Evolutionary conservation across 108 stramenopile species (phyloP).

Genomic region (Fragilariopsis cylindrus): DNA sequence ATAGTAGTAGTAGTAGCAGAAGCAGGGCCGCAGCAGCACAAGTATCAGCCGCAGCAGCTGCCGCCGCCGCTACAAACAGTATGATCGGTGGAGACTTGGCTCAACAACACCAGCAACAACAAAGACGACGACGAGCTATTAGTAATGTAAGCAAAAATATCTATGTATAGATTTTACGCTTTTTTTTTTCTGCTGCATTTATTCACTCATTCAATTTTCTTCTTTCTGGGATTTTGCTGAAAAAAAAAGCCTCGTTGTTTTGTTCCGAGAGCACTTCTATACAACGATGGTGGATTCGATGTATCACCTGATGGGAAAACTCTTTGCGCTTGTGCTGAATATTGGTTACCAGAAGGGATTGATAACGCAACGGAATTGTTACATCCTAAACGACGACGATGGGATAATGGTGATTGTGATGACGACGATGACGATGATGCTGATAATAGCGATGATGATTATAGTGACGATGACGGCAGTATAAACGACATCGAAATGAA

Average conservation of each 20-base stretch:
- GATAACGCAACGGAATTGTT: slow-evolving; percentile 78
- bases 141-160: slow-evolving; percentile 46
- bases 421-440: slow-evolving; percentile 33
- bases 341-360: slow-evolving; percentile 81
- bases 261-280: slow-evolving; percentile 85
- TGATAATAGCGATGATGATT: not conserved
- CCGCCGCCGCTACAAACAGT: slow-evolving; percentile 14
- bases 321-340: slow-evolving; percentile 88
- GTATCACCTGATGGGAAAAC: slow-evolving; percentile 87
- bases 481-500: not conserved
- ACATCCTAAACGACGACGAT: slow-evolving; percentile 25
- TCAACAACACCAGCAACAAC: slow-evolving; percentile 22
- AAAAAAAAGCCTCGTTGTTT: slow-evolving; percentile 58
- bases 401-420: slow-evolving; percentile 34
- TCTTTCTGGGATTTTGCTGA: not conserved
- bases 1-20: not conserved
- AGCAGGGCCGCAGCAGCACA: not conserved
- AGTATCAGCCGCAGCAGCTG: not conserved
- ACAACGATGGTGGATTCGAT: slow-evolving; percentile 97
- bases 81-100: slow-evolving; percentile 21
- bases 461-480: not conserved
- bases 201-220: not conserved
- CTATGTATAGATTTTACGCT: not conserved
- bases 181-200: not conserved
- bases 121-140: slow-evolving; percentile 30